Base-by-base conservation (phyloP, 441 rosid species). In the Croton setiger region DNA sequence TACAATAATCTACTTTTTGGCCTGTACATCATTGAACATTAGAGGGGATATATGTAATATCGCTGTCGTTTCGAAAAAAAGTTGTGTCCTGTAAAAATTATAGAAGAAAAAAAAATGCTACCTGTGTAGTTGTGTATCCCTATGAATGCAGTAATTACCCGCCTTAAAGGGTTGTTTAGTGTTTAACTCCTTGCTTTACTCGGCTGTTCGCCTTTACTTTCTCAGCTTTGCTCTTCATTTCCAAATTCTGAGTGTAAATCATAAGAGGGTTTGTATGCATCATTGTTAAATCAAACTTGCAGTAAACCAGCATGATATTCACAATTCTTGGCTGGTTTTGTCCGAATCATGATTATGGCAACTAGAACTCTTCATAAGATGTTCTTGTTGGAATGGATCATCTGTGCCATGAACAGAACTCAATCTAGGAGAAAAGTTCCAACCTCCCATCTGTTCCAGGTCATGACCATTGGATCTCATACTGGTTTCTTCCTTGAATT, bases 321-420 rank as follows among this genome's bases (percentile, higher is more conserved):
- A 66, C 8, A n/a, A 27, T 58, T 65, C 63, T 56, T 18, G 18
- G 51, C 13, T 69, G 48, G 54, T 57, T 18, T 68, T 57, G 9
- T 73, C 66, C 3, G 43, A 58, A 45, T 70, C 74, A 43, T 68
- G 66, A 33, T 27, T 59, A 60, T 65, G 39, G 54, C 52, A 66
- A 59, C 64, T 62, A 2, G 84, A 82, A 77, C 81, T 73, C 82
- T 79, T 85, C 3, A 77, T 68, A 73, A 74, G 69, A 64, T 84
- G 86, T 75, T 91, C 93, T 43, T 81, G 92, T 66, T 82, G 85
- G 77, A 93, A 93, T 59, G 98, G 98, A 82, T 93, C 92, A 59
- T 94, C 95, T 35, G 76, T 56, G 18, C 92, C 88, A 69, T 80
- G 90, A 12, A 89, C 93, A 62, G 86, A 83, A 60, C 98, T 93